Percentiles rank a stretch among this genome's conserved stretches.
Conservation (phyloP, 225 moss, liverwort and hornwort species). For the Lunularia cruciata region DNA sequence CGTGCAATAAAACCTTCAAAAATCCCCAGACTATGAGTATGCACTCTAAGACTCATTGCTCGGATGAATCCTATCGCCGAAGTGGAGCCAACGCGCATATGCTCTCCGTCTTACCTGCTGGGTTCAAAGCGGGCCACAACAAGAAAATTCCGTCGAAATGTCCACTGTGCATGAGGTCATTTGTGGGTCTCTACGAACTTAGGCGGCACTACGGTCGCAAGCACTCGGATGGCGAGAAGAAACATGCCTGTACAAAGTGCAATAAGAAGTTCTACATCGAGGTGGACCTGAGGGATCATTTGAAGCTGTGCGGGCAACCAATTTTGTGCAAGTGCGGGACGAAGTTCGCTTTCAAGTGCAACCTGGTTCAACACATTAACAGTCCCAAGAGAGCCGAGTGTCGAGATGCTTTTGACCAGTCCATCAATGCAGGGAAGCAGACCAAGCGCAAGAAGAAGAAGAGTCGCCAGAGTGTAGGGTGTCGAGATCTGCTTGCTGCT, state of each 20-base stretch:
- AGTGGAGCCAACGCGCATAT: slow-evolving; percentile 30
- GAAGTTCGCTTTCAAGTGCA: slow-evolving; percentile 96
- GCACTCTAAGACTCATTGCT: slow-evolving; percentile 78
- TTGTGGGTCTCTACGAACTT: slow-evolving; percentile 88
- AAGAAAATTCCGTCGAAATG: slow-evolving; percentile 81
- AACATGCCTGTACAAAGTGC: slow-evolving; percentile 67
- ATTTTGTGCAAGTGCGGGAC: slow-evolving; percentile 90
- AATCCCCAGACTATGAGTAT: slow-evolving; percentile 88
- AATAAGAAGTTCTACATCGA: slow-evolving; percentile 82
- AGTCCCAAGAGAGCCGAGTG: slow-evolving; percentile 86
- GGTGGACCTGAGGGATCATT: slow-evolving; percentile 91
- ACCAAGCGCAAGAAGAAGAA: too few relatives aligned
- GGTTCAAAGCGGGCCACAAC: slow-evolving; percentile 71
- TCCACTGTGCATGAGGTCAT: slow-evolving; percentile 67
- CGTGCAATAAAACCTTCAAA: slow-evolving; percentile 82
- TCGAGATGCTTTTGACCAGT: too few relatives aligned
- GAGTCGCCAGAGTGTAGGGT: too few relatives aligned
- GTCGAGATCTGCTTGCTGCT: too few relatives aligned
- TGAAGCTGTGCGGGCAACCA: slow-evolving; percentile 86
- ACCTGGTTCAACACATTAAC: slow-evolving; percentile 86
- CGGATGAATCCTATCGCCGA: slow-evolving; percentile 51
- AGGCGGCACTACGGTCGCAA: slow-evolving; percentile 76
- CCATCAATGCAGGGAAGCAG: too few relatives aligned
- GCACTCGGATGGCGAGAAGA: slow-evolving; percentile 80
- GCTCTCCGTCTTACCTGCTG: slow-evolving; percentile 36